These are phyloP conservation scores for Mucor ambiguus DNA, from an alignment of 371 early-diverging fungal genomes.

Conservation along the genomic window DNA sequence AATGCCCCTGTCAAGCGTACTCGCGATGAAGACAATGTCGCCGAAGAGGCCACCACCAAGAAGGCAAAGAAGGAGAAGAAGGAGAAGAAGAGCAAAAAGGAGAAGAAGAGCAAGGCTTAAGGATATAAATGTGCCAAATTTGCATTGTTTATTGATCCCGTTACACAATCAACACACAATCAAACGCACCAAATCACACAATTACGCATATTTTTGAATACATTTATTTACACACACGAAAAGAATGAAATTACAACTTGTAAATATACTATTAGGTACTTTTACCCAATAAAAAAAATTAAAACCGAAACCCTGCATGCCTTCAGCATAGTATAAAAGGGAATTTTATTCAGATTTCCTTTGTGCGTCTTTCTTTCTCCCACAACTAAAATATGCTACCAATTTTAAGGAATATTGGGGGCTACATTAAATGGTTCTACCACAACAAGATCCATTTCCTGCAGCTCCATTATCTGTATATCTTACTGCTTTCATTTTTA, in stretches of 20 bases:
- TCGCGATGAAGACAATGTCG: conserved; percentile 18
- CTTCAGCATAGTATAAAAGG: not conserved
- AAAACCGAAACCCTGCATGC: not conserved
- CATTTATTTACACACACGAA: conserved; percentile 1
- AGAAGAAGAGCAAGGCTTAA: conserved; percentile 27
- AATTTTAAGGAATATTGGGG: not conserved
- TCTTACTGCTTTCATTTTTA: conserved; percentile 32
- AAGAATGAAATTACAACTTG: conserved; percentile 2
- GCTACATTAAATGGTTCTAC: conserved; percentile 27
- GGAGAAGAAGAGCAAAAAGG: conserved; percentile 31
- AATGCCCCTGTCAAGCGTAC: conserved; percentile 13
- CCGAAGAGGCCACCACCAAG: conserved; percentile 36
- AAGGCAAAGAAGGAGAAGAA: conserved; percentile 49
- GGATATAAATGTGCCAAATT: not conserved
- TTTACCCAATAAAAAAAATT: conserved; percentile 3
- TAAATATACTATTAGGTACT: conserved; percentile 1
- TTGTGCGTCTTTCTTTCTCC: not conserved
- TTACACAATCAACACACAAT: not conserved
- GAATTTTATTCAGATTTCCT: not conserved
- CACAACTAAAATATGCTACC: not conserved
- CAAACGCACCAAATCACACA: not conserved
- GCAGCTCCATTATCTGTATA: conserved; percentile 48
- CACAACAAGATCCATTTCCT: conserved; percentile 42
- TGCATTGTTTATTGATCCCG: not conserved
- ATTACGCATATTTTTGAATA: not conserved